A percentile compares a stretch with the other conserved stretches of the same genome.
These are phyloP conservation scores for Kodamaea sp. DNA, from an alignment of 1,139 yeast genomes.

Conservation along the genomic window DNA sequence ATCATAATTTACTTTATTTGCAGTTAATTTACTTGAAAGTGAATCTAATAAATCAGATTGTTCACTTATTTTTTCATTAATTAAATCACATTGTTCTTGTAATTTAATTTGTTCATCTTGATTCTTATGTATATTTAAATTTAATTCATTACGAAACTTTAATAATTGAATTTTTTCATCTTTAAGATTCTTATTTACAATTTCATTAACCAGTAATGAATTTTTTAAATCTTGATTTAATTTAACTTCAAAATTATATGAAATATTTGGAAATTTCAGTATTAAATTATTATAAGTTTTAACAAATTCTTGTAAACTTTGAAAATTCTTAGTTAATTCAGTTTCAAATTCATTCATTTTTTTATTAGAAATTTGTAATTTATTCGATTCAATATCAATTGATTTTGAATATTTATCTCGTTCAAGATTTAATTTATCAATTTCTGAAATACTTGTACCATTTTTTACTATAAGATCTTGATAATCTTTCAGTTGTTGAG, in stretches of 20 bases:
- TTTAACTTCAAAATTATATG: conserved; percentile 27
- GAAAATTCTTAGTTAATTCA: conserved; percentile 46
- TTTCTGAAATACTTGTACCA: conserved; percentile 59
- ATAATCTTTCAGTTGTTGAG: conserved; percentile 43
- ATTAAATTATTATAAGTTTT: conserved; percentile 55
- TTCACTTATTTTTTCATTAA: conserved; percentile 52
- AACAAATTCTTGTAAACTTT: conserved; percentile 48
- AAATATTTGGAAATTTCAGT: conserved; percentile 36
- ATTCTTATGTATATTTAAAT: conserved; percentile 44
- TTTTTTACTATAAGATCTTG: conserved; percentile 48
- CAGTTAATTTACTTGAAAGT: conserved; percentile 53
- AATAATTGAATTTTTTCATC: conserved; percentile 39
- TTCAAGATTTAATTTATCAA: conserved; percentile 60
- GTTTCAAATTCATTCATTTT: conserved; percentile 45
- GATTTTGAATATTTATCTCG: conserved; percentile 54
- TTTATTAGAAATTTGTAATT: conserved; percentile 34
- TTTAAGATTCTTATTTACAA: conserved; percentile 34
- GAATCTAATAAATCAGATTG: conserved; percentile 58
- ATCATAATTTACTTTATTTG: conserved; percentile 53
- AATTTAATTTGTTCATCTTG: conserved; percentile 58
- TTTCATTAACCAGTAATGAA: conserved; percentile 27
- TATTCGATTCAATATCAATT: conserved; percentile 48
- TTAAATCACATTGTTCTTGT: conserved; percentile 59
- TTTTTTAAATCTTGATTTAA: conserved; percentile 26
- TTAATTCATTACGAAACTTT: conserved; percentile 46